These are phyloP conservation scores for Aureobasidium sp. DNA, from an alignment of 2,329 filamentous ascomycete genomes.

Conservation along the genomic window DNA sequence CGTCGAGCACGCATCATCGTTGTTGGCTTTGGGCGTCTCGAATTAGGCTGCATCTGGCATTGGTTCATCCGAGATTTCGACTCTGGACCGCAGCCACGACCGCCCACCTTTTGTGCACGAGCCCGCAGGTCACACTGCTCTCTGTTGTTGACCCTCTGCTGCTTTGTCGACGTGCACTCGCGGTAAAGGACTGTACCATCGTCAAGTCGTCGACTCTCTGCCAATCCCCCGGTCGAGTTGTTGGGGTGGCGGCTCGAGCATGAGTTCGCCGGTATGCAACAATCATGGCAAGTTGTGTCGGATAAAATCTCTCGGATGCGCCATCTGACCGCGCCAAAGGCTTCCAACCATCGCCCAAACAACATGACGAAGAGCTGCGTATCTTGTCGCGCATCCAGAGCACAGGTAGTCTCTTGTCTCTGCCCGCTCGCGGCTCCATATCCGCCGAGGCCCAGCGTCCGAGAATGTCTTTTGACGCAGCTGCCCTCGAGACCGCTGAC, in stretches of 20 bases:
- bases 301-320: not conserved
- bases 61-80: constrained; percentile 8
- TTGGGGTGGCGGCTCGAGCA: constrained; percentile 8
- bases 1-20: not conserved
- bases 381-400: constrained; percentile 10
- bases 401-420: constrained; percentile 5
- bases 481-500: constrained; percentile 7
- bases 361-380: constrained; percentile 1
- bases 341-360: constrained; percentile 10
- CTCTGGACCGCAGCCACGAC: constrained; percentile 5
- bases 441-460: not conserved
- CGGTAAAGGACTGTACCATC: not conserved
- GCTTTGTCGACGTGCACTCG: not conserved
- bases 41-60: not conserved
- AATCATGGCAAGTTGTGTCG: constrained; percentile 12
- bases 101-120: not conserved
- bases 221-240: not conserved
- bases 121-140: constrained; percentile 5
- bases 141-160: constrained; percentile 4
- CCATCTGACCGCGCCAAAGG: not conserved
- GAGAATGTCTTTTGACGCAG: constrained; percentile 9
- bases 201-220: not conserved
- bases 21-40: not conserved
- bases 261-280: constrained; percentile 14
- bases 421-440: not conserved